These are phyloP conservation scores for Moricandia moricandioides DNA, from an alignment of 345 rosid species.

Conservation along the genomic window DNA sequence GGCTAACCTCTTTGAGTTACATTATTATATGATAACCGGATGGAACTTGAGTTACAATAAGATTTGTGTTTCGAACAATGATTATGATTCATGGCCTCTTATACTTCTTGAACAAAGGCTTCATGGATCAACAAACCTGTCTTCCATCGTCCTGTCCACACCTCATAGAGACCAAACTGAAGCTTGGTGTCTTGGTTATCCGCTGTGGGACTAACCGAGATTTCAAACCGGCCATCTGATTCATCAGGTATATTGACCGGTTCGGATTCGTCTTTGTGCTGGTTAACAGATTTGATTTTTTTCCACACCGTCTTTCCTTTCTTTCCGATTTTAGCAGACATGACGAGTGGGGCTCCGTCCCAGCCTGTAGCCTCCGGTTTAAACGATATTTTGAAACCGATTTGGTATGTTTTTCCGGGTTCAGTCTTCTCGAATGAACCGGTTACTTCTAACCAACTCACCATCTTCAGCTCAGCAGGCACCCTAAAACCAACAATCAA, in stretches of 20 bases:
- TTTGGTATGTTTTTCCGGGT: conserved; percentile 19
- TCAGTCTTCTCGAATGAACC: not conserved
- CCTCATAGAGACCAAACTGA: conserved; percentile 67
- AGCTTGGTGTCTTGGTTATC: conserved; percentile 14
- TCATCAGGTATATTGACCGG: conserved; percentile 13
- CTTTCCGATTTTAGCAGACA: conserved; percentile 61
- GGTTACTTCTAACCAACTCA: conserved; percentile 63
- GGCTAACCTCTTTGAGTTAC: not conserved
- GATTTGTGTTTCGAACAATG: not conserved
- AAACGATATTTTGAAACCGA: conserved; percentile 40
- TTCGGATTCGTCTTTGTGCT: conserved; percentile 8
- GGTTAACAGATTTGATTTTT: conserved; percentile 25
- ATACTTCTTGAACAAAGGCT: conserved; percentile 33
- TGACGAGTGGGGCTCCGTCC: conserved; percentile 43
- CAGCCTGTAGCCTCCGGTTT: conserved; percentile 47
- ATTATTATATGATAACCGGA: not conserved
- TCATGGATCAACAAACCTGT: conserved; percentile 51
- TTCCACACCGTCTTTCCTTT: conserved; percentile 42
- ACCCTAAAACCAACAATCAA: conserved; percentile 17
- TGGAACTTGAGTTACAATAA: not conserved
- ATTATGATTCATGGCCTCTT: not conserved
- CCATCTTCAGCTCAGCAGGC: conserved; percentile 48
- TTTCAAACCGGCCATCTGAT: not conserved
- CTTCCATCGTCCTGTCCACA: conserved; percentile 69
- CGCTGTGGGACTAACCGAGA: not conserved